A percentile compares a stretch with the other conserved stretches of the same genome.
Conservation (phyloP, 164 flowering plant genomes). For the Aristolochia californica region DNA sequence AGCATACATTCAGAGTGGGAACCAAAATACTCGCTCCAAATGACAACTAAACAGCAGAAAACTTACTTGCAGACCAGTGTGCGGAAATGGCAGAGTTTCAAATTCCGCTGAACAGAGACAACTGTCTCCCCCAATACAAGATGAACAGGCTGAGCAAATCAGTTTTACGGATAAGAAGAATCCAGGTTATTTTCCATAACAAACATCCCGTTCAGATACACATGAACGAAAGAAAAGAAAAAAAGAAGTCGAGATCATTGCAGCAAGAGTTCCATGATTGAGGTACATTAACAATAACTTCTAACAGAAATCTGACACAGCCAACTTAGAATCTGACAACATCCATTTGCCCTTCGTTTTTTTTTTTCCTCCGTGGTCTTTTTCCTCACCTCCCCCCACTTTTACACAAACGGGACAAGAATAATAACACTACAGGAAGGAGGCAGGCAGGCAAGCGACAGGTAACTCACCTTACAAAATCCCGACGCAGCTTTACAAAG, state of each 20-base stretch:
- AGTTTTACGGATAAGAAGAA: not conserved
- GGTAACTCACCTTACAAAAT: too few species aligned
- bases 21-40: too few species aligned
- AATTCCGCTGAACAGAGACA: not conserved
- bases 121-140: not conserved
- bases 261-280: slow-evolving; percentile 6
- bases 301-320: slow-evolving; percentile 2
- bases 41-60: too few species aligned
- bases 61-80: not conserved
- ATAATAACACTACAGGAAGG: too few species aligned
- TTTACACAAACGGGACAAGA: not conserved
- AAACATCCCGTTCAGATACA: not conserved
- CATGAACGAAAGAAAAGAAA: not conserved
- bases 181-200: slow-evolving; percentile 1
- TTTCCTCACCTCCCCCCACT: not conserved
- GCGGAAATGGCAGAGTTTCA: not conserved
- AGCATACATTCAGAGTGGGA: too few species aligned
- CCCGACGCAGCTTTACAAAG: too few species aligned
- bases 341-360: not conserved
- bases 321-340: slow-evolving; percentile 4
- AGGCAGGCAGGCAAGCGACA: too few species aligned
- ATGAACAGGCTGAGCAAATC: not conserved
- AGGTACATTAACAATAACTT: slow-evolving; percentile 3
- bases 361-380: not conserved
- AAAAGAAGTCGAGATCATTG: slow-evolving; percentile 2